phyloP scores from a whole-genome alignment of 495 filamentous ascomycete species.

The Articulospora tetracladia region DNA sequence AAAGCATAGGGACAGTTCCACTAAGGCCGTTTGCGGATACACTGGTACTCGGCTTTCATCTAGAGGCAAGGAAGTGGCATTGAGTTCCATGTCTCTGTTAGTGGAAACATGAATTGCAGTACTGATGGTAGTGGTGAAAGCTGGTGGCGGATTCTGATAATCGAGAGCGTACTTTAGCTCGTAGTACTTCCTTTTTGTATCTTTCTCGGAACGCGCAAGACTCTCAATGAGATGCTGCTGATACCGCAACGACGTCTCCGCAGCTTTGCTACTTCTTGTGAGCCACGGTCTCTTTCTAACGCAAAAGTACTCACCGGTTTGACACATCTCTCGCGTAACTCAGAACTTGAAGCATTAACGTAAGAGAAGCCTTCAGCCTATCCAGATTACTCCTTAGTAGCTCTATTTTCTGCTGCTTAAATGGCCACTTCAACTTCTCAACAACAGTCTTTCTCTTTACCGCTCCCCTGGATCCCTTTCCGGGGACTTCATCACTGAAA shows the following conservation, averaged over 20 bases:
- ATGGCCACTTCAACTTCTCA: neutral
- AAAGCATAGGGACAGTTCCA: neutral
- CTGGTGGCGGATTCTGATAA: neutral
- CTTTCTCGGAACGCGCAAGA: neutral
- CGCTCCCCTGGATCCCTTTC: neutral
- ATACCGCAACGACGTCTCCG: neutral
- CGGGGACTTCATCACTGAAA: neutral
- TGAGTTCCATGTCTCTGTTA: neutral
- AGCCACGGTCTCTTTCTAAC: neutral
- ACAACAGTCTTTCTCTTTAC: neutral
- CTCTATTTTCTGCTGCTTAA: neutral
- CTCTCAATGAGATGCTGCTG: neutral
- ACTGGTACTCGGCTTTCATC: too few relatives aligned
- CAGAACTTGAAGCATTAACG: neutral
- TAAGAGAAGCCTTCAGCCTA: slow-evolving; percentile 1
- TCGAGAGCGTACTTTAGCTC: neutral
- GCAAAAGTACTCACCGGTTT: neutral
- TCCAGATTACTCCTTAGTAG: neutral
- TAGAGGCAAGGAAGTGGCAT: neutral
- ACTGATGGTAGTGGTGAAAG: neutral
- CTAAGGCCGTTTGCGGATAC: neutral
- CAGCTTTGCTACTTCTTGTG: neutral
- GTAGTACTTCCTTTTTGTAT: neutral
- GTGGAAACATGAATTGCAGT: neutral
- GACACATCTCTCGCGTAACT: neutral